Conservation (phyloP, 1,139 yeast genomes). For the Saccharomycopsis hybrid region DNA sequence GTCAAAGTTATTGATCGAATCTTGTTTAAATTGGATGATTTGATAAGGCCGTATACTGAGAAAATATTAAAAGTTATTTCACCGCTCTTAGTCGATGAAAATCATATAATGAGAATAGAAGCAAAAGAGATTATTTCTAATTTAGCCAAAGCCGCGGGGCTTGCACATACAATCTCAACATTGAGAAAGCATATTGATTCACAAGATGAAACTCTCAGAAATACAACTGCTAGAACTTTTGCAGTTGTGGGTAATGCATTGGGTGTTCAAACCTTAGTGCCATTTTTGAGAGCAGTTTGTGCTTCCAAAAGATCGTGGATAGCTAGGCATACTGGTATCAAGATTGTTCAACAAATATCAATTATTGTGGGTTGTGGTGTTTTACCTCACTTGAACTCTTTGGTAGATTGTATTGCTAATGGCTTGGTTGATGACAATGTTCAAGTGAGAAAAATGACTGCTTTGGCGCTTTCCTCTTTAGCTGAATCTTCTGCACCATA, state of each 20-base stretch:
- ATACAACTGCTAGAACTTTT: conserved; percentile 69
- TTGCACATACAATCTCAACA: conserved; percentile 68
- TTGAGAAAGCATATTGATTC: conserved; percentile 80
- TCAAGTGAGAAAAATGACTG: conserved; percentile 64
- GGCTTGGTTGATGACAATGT: conserved; percentile 67
- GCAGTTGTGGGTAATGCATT: conserved; percentile 82
- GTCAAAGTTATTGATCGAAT: conserved; percentile 72
- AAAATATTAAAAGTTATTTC: conserved; percentile 67
- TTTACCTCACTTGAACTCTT: conserved; percentile 62
- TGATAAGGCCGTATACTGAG: conserved; percentile 67
- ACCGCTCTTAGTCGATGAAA: conserved; percentile 79
- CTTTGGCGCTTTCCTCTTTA: conserved; percentile 62
- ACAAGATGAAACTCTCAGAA: conserved; percentile 75
- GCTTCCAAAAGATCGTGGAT: conserved; percentile 75
- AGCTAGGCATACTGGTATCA: conserved; percentile 84
- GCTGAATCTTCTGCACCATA: conserved; percentile 88
- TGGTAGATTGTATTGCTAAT: conserved; percentile 55
- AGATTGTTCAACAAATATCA: conserved; percentile 72
- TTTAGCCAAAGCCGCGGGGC: conserved; percentile 75
- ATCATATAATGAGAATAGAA: conserved; percentile 62
- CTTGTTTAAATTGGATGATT: conserved; percentile 55
- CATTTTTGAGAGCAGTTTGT: conserved; percentile 79
- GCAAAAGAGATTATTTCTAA: conserved; percentile 76
- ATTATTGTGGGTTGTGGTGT: conserved; percentile 65
- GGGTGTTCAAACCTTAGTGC: conserved; percentile 66